These are phyloP conservation scores for Melocanna baccifera DNA, from an alignment of 176 grass and related monocot genomes.

Conservation along the genomic window DNA sequence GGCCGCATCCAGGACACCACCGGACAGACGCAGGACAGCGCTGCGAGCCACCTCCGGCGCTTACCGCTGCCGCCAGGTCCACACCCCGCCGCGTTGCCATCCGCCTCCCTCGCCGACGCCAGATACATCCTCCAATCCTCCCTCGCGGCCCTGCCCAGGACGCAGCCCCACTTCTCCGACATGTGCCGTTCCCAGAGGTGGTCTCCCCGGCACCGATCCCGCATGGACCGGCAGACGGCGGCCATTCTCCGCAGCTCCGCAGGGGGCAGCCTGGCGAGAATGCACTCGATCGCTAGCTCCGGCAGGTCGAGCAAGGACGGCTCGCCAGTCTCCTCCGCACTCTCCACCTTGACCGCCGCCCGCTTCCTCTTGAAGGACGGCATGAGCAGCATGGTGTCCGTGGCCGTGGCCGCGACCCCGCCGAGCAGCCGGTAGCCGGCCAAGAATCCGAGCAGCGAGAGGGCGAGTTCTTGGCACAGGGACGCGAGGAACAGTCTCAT, in stretches of 20 bases:
- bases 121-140: constrained; percentile 59
- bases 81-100: background rate
- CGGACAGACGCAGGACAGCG: constrained; percentile 69
- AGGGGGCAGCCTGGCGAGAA: constrained; percentile 73
- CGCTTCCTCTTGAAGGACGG: constrained; percentile 60
- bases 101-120: constrained; percentile 37
- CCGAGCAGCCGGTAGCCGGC: constrained; percentile 31
- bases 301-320: constrained; percentile 76
- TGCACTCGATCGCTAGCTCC: constrained; percentile 77
- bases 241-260: constrained; percentile 67
- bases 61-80: constrained; percentile 8
- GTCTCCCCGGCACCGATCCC: constrained; percentile 60
- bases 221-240: constrained; percentile 57
- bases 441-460: constrained; percentile 37
- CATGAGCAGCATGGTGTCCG: constrained; percentile 31
- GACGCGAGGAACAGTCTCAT: constrained; percentile 63
- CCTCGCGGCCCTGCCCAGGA: constrained; percentile 55
- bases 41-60: constrained; percentile 58
- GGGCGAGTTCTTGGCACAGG: constrained; percentile 50
- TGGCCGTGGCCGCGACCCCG: constrained; percentile 11
- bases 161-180: constrained; percentile 71
- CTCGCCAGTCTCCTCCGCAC: constrained; percentile 30
- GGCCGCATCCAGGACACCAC: constrained; percentile 78
- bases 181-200: constrained; percentile 89
- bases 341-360: constrained; percentile 32